phyloP scores from a whole-genome alignment of 106 monocot species.

The Dioscorea zingiberensis region DNA sequence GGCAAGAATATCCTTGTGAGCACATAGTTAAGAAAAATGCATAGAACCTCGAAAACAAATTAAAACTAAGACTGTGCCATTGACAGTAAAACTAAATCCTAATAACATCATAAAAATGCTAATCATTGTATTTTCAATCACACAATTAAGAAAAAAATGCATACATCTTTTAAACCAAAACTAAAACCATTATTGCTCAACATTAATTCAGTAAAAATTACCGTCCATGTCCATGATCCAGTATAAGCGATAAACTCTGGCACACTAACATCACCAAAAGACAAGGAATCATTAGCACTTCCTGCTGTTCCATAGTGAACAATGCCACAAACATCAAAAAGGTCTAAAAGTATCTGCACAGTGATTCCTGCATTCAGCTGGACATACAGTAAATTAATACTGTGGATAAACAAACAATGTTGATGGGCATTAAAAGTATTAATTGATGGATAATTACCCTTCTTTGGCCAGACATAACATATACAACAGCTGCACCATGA shows the following conservation, averaged over 20 bases:
- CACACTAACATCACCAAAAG: constrained; percentile 60
- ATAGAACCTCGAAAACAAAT: too few species aligned
- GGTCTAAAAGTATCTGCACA: constrained; percentile 52
- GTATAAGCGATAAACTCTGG: constrained; percentile 48
- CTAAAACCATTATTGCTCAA: not conserved
- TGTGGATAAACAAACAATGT: too few species aligned
- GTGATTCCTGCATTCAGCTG: constrained; percentile 77
- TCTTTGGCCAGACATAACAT: constrained; percentile 55
- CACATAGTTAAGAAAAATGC: too few species aligned
- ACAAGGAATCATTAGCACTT: constrained; percentile 49
- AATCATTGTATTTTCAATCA: too few species aligned
- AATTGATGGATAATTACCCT: constrained; percentile 62
- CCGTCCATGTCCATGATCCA: constrained; percentile 66
- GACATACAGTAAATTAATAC: not conserved
- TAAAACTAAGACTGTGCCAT: too few species aligned
- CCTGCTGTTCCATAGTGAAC: constrained; percentile 68
- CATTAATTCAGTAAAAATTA: constrained; percentile 9
- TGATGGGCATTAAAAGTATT: too few species aligned
- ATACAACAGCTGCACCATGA: constrained; percentile 37
- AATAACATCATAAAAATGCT: too few species aligned
- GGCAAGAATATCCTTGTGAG: too few species aligned
- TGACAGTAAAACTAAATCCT: too few species aligned
- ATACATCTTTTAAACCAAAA: not conserved
- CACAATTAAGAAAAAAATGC: not conserved
- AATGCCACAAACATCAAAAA: constrained; percentile 43